These are phyloP conservation scores for Coemansia sp. DNA, from an alignment of 192 early-diverging fungal genomes.

Conservation along the genomic window DNA sequence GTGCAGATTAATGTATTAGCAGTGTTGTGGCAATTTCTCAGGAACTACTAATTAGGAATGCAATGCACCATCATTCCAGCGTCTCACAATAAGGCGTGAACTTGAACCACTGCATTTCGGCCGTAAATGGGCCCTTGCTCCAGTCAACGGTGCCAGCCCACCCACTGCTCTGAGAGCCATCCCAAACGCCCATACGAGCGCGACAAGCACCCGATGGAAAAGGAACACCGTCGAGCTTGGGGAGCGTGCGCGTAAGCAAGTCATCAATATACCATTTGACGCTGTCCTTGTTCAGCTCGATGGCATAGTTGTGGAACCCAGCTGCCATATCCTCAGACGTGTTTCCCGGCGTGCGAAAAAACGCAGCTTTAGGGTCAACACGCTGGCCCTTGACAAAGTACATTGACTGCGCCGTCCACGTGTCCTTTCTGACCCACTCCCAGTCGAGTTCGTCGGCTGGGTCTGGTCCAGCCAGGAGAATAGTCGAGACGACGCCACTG, in stretches of 20 bases:
- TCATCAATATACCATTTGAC: conserved; percentile 62
- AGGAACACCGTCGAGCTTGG: conserved; percentile 15
- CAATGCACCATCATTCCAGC: not conserved
- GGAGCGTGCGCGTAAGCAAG: conserved; percentile 47
- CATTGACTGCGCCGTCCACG: conserved; percentile 51
- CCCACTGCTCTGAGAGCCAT: conserved; percentile 40
- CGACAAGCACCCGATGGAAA: conserved; percentile 36
- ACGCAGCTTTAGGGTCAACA: conserved; percentile 32
- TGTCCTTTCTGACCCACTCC: conserved; percentile 63
- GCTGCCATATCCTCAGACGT: conserved; percentile 36
- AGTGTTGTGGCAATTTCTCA: not conserved
- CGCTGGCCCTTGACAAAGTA: conserved; percentile 56
- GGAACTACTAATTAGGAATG: not conserved
- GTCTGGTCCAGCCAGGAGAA: conserved; percentile 50
- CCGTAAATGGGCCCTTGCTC: conserved; percentile 27
- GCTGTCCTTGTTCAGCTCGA: conserved; percentile 56
- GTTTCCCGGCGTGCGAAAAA: conserved; percentile 35
- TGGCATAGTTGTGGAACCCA: conserved; percentile 57
- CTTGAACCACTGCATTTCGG: conserved; percentile 35
- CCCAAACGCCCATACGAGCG: conserved; percentile 51
- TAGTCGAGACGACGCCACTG: conserved; percentile 54
- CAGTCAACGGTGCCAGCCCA: conserved; percentile 54
- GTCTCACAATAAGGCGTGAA: conserved; percentile 36
- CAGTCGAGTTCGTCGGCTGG: conserved; percentile 63
- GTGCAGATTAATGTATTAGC: not conserved